Base-by-base conservation (phyloP, 2,329 filamentous ascomycete genomes). In the Xylariaceae sp. region DNA sequence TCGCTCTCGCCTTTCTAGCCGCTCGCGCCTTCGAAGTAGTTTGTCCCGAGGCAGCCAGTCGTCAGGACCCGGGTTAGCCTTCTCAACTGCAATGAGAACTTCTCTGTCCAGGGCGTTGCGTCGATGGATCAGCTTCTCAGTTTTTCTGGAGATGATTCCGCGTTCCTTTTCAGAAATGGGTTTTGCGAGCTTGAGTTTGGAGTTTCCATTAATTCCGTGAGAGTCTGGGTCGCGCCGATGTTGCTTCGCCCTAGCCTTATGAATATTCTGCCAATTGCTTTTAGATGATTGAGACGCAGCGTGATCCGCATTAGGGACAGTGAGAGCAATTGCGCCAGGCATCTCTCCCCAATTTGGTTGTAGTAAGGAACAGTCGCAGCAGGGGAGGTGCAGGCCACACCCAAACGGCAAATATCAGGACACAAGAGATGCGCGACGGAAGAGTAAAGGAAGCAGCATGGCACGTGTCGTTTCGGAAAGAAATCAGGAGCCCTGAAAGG, bases 91-190 rank as follows among this genome's bases (percentile, higher is more conserved):
- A 16, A 10, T 21, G 20, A 64, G 45, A 9, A 66, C 26, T 8
- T 53, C 18, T 21, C 27, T 52, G 47, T 66, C 54, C n/a, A 68
- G 45, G 20, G 44, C 35, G 16, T 60, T 54, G 5, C 61, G 60
- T 53, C 53, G 55, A 20, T 47, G 23, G 10, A 66, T 64, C 11
- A 67, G 32, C 8, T 37, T 53, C 4, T 30, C 30, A 5, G 60
- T 64, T 35, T 58, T 56, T 6, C 48, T 55, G 5, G 21, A 44
- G 10, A 63, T 37, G 6, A 15, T 33, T 2, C 42, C 55, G 7
- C 57, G 61, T n/a, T 29, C 37, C 29, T 44, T 59, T 16, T 47
- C 20, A 2, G 61, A 51, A 16, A 66, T 50, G 13, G 58, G 57
- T 29, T 46, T 53, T 9, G 48, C 23, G 11, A 60, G 32, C 36